A percentile compares a stretch with the other conserved stretches of the same genome.
These are phyloP conservation scores for Chalaropsis ovoidea DNA, from an alignment of 2,329 filamentous ascomycete species.

Conservation along the genomic window DNA sequence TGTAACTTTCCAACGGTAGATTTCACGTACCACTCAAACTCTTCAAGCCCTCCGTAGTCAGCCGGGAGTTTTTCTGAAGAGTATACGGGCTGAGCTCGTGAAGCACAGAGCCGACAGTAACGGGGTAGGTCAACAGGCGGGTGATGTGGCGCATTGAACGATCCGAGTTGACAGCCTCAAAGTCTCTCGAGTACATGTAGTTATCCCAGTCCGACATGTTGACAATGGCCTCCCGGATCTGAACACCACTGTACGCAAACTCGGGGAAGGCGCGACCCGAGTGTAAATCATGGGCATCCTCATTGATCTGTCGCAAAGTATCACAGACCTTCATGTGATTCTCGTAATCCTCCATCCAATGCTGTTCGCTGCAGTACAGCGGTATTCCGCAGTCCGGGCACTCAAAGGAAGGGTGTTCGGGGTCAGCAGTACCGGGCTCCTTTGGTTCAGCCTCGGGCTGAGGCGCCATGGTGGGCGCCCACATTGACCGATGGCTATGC, in stretches of 20 bases:
- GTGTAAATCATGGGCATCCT: constrained; percentile 90
- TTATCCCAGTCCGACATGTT: constrained; percentile 99
- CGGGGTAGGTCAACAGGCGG: constrained; percentile 81
- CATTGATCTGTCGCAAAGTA: constrained; percentile 82
- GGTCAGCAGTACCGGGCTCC: constrained; percentile 42
- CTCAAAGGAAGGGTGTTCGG: constrained; percentile 81
- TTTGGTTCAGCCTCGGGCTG: constrained; percentile 54
- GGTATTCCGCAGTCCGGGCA: constrained; percentile 94
- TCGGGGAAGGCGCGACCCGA: constrained; percentile 89
- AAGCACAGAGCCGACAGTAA: constrained; percentile 81
- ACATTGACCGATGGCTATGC: constrained; percentile 69
- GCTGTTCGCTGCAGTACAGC: constrained; percentile 84
- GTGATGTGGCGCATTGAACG: constrained; percentile 88
- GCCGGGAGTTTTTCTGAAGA: constrained; percentile 59
- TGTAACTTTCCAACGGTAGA: neutral
- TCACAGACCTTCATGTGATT: constrained; percentile 87
- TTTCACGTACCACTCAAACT: constrained; percentile 69
- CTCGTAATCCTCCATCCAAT: constrained; percentile 95
- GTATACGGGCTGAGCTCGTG: constrained; percentile 92
- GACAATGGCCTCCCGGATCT: constrained; percentile 83
- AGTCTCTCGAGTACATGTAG: constrained; percentile 84
- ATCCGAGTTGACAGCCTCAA: constrained; percentile 82
- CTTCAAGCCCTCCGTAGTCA: constrained; percentile 84
- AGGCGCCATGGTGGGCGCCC: constrained; percentile 53
- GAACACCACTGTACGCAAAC: constrained; percentile 78